Conservation (phyloP, 2,329 filamentous ascomycete species). For the Huntiella omanensis region DNA sequence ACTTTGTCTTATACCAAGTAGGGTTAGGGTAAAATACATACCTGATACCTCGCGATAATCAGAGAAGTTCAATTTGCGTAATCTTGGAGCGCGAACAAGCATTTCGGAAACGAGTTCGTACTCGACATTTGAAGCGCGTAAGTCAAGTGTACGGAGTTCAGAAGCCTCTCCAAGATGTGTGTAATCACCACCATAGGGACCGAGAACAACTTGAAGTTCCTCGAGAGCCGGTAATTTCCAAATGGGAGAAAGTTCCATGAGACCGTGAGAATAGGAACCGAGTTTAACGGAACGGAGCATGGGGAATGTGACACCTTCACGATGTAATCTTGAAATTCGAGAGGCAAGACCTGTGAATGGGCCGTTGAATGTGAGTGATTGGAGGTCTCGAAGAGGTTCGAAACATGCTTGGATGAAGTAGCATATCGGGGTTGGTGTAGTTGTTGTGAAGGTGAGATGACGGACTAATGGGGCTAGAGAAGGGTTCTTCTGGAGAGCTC, state of each 20-base stretch:
- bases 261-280: slow-evolving; percentile 6
- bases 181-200: slow-evolving; percentile 5
- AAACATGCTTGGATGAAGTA: slow-evolving; percentile 9
- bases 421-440: not conserved
- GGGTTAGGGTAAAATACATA: not conserved
- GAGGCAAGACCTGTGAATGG: slow-evolving; percentile 6
- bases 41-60: slow-evolving; percentile 8
- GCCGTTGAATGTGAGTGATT: slow-evolving; percentile 2
- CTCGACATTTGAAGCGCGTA: slow-evolving; percentile 6
- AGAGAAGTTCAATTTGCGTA: slow-evolving; percentile 5
- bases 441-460: slow-evolving; percentile 3
- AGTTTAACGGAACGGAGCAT: slow-evolving; percentile 2
- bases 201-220: slow-evolving; percentile 4
- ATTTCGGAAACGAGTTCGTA: slow-evolving; percentile 7
- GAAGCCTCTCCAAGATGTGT: not conserved
- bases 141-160: not conserved
- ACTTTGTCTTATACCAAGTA: too few relatives aligned
- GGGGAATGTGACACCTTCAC: slow-evolving; percentile 3
- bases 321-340: slow-evolving; percentile 1
- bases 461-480: slow-evolving; percentile 4
- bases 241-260: not conserved
- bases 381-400: slow-evolving; percentile 6
- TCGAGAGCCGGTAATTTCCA: slow-evolving; percentile 5
- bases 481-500: slow-evolving; percentile 6
- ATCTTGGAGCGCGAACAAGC: slow-evolving; percentile 3